Conservation (phyloP, 257 asterid species). For the Rubia yunnanensis region DNA sequence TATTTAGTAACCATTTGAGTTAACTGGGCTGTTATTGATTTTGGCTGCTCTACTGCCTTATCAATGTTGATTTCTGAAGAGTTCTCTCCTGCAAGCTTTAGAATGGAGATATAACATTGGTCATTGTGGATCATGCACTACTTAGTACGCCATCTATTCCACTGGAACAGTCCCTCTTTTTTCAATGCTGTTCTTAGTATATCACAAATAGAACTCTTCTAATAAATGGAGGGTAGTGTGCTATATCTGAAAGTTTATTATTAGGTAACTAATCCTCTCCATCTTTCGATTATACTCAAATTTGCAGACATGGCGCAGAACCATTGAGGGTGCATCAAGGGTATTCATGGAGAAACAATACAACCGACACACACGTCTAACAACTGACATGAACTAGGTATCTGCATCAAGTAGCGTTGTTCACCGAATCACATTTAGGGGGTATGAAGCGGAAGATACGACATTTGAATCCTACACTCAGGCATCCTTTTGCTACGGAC, state of each 20-base stretch:
- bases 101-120: no score
- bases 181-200: background rate
- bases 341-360: conserved; percentile 78
- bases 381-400: conserved; percentile 38
- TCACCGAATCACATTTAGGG: background rate
- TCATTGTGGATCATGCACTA: no score
- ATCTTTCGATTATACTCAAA: background rate
- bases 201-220: background rate
- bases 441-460: background rate
- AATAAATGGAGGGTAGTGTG: background rate
- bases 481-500: background rate
- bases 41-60: background rate
- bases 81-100: no score
- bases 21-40: background rate
- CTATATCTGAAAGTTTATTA: background rate
- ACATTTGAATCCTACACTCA: background rate
- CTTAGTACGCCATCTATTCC: no score
- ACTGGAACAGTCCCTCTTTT: no score
- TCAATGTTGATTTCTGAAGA: no score
- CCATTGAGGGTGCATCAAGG: conserved; percentile 71
- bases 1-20: background rate
- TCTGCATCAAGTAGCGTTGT: background rate
- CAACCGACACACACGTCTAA: conserved; percentile 64
- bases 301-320: conserved; percentile 67
- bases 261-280: background rate